Evolutionary conservation across 2,329 filamentous ascomycete species (phyloP), one percentile per base, ranked within the genome.

Genomic region (Myriosclerotinia curreyana): DNA sequence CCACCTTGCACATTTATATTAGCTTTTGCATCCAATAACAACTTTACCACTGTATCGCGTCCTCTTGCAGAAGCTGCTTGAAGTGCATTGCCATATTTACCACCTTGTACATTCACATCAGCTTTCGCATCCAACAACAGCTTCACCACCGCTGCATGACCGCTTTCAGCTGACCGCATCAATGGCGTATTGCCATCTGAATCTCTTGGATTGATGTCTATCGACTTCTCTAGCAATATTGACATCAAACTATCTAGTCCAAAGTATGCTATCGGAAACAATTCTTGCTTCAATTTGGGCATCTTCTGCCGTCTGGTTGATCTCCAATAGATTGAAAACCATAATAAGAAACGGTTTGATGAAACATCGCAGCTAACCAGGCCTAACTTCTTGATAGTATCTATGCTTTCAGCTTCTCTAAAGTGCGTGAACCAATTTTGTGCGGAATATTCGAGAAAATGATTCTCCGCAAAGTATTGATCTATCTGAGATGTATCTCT

Each of bases 401-500:
- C 25, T 22, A 46, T 48, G 54, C 7, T 34, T 11, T 46, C 40
- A 31, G 56, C 44, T 22, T 38, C 22, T 15, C 31, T 60, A 38
- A 60, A 38, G 12, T 60, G 56, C 25, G 5, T 28, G 25, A n/a
- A 25, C 56, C 56, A 60, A 31, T 60, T 49, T 25, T 38, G 8
- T 49, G 56, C 56, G 3, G 56, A 60, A 60, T 60, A 60, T 8
- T 60, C 46, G 15, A 60, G 46, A 42, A 60, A 51, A 31, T 25
- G 9, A 12, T 51, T 28, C 17, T 38, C 42, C 17, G 22, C 7
- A 34, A 14, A 36, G 25, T 49, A 40, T 22, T 49, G 17, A 42
- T 46, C 20, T n/a, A n/a, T n/a, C n/a, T n/a, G n/a, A n/a, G n/a
- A n/a, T n/a, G n/a, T n/a, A n/a, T n/a, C n/a, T n/a, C n/a, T n/a